Percentiles rank a stretch among this genome's conserved stretches.
Conservation (phyloP, 306 rosid species). For the Dalbergia cultrata region DNA sequence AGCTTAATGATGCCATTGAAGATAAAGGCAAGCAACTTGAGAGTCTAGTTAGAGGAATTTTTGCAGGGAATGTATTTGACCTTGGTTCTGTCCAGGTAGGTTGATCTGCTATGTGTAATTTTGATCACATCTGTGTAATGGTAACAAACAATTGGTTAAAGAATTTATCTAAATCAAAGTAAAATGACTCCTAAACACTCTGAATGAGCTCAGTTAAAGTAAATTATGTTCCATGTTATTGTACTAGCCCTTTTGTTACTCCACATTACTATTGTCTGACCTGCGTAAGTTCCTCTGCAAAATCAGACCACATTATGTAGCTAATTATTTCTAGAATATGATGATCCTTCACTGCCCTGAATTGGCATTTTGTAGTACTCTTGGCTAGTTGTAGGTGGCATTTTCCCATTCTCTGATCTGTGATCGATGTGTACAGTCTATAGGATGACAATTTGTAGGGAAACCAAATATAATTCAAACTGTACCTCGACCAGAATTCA, state of each 20-base stretch:
- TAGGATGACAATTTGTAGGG: background rate
- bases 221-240: background rate
- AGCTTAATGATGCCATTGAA: constrained; percentile 81
- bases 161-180: background rate
- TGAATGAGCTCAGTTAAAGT: constrained; percentile 14
- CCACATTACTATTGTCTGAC: too few species aligned
- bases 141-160: background rate
- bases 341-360: constrained; percentile 19
- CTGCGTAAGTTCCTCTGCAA: too few species aligned
- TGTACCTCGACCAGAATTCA: background rate
- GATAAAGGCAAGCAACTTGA: constrained; percentile 85
- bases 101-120: constrained; percentile 41
- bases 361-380: background rate
- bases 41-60: constrained; percentile 85
- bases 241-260: too few species aligned
- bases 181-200: constrained; percentile 16
- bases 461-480: constrained; percentile 7
- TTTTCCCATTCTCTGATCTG: constrained; percentile 14
- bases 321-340: background rate
- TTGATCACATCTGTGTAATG: constrained; percentile 14
- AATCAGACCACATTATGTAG: too few species aligned
- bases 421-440: background rate
- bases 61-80: constrained; percentile 96
- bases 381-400: constrained; percentile 32
- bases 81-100: constrained; percentile 93